Evolutionary conservation across 2,329 filamentous ascomycete species (phyloP).

Genomic region (Pyrenophora graminea): DNA sequence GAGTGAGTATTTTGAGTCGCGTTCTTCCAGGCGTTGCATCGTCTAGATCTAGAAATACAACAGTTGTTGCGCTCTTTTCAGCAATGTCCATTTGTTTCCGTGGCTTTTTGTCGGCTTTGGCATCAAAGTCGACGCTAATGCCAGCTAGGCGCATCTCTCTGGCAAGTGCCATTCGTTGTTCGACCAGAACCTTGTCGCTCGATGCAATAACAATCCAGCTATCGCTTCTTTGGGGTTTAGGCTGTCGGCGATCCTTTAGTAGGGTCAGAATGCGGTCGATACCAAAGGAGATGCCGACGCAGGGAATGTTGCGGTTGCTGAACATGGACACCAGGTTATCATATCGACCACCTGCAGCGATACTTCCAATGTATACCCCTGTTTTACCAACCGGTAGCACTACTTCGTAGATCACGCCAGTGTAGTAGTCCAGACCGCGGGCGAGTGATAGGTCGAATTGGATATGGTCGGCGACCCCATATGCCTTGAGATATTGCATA

Average conservation of each 20-base stretch:
- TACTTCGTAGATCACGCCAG: slow-evolving; percentile 83
- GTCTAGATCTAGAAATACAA: slow-evolving; percentile 76
- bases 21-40: slow-evolving; percentile 78
- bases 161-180: slow-evolving; percentile 80
- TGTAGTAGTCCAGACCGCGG: slow-evolving; percentile 84
- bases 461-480: slow-evolving; percentile 69
- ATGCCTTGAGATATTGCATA: slow-evolving; percentile 76
- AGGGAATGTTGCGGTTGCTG: slow-evolving; percentile 80
- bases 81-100: slow-evolving; percentile 85
- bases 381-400: slow-evolving; percentile 56
- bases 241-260: slow-evolving; percentile 73
- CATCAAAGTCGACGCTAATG: slow-evolving; percentile 83
- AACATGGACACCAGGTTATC: slow-evolving; percentile 92
- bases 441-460: slow-evolving; percentile 86
- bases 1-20: slow-evolving; percentile 76
- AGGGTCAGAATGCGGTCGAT: slow-evolving; percentile 91
- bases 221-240: slow-evolving; percentile 65
- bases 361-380: slow-evolving; percentile 30
- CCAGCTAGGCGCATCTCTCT: slow-evolving; percentile 77
- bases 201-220: slow-evolving; percentile 85
- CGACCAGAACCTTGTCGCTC: slow-evolving; percentile 72
- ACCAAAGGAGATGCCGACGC: slow-evolving; percentile 83
- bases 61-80: slow-evolving; percentile 69
- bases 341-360: slow-evolving; percentile 69
- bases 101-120: slow-evolving; percentile 85